phyloP scores from a whole-genome alignment of 1,139 yeast genomes.

The Hyphopichia khmerensis region DNA sequence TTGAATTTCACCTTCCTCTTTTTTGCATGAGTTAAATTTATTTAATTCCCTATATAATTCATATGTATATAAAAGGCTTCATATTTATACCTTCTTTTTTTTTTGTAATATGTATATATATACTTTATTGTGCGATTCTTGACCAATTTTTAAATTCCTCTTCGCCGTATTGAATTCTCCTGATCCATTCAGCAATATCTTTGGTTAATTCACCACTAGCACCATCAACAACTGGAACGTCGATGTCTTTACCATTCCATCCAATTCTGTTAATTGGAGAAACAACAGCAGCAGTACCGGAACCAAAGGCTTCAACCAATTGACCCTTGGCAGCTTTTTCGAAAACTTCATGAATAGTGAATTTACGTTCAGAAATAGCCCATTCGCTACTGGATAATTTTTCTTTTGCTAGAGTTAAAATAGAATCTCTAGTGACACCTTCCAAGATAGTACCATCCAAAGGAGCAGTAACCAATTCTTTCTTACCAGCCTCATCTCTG shows the following conservation, averaged over 20 bases:
- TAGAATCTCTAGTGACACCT: conserved; percentile 94
- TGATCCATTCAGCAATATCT: conserved; percentile 78
- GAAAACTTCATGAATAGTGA: conserved; percentile 75
- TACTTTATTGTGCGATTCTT: conserved; percentile 36
- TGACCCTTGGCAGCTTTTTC: conserved; percentile 78
- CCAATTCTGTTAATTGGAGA: conserved; percentile 89
- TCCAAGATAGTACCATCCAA: conserved; percentile 94
- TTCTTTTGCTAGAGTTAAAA: conserved; percentile 71
- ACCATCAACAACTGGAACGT: conserved; percentile 77
- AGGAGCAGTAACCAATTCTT: conserved; percentile 94
- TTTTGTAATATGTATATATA: too few species aligned
- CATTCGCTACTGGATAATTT: conserved; percentile 73
- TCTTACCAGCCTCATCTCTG: conserved; percentile 71
- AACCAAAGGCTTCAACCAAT: conserved; percentile 91
- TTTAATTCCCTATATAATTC: neutral
- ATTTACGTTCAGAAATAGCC: conserved; percentile 78
- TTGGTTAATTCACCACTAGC: conserved; percentile 81
- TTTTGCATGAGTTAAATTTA: neutral
- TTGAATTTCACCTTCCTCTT: neutral
- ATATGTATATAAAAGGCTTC: too few species aligned
- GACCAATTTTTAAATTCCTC: conserved; percentile 65
- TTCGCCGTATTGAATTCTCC: conserved; percentile 84
- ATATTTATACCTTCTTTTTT: too few species aligned
- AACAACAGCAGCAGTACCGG: conserved; percentile 97
- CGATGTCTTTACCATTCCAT: conserved; percentile 67